phyloP scores from a whole-genome alignment of 306 rosid genomes.

The Albizia julibrissin region DNA sequence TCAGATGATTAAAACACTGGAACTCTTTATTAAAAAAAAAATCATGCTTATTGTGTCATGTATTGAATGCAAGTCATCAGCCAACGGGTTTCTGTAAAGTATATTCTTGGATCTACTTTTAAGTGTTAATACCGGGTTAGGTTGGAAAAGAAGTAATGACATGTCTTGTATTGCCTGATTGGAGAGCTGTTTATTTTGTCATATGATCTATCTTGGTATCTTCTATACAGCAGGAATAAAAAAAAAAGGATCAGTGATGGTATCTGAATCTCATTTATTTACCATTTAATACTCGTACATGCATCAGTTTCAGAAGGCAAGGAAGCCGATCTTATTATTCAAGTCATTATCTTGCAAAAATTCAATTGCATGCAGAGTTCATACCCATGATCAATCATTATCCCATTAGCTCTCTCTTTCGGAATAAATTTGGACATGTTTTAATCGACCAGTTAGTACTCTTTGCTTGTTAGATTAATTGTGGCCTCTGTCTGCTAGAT shows the following conservation, averaged over 20 bases:
- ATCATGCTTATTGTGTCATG: not conserved
- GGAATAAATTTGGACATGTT: not conserved
- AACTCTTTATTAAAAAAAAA: not conserved
- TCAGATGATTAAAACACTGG: not conserved
- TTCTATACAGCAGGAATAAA: not conserved
- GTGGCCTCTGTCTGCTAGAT: constrained; percentile 47
- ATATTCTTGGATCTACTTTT: not conserved
- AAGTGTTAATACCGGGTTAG: not conserved
- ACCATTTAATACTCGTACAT: not conserved
- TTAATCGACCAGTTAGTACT: not conserved
- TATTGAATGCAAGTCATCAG: not conserved
- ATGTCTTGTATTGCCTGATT: not conserved
- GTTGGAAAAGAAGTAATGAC: not conserved
- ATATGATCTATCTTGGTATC: not conserved
- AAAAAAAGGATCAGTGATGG: not conserved
- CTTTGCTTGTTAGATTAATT: constrained; percentile 9
- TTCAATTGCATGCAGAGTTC: not conserved
- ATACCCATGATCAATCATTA: not conserved
- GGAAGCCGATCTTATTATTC: not conserved
- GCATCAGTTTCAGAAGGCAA: constrained; percentile 6
- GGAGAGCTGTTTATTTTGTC: not conserved
- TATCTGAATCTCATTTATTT: not conserved
- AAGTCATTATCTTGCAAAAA: not conserved
- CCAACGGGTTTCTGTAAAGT: not conserved
- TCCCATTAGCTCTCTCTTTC: not conserved